A percentile compares a stretch with the other conserved stretches of the same genome.
These are phyloP conservation scores for Stenogyne calaminthoides DNA, from an alignment of 305 asterid species.

Conservation along the genomic window DNA sequence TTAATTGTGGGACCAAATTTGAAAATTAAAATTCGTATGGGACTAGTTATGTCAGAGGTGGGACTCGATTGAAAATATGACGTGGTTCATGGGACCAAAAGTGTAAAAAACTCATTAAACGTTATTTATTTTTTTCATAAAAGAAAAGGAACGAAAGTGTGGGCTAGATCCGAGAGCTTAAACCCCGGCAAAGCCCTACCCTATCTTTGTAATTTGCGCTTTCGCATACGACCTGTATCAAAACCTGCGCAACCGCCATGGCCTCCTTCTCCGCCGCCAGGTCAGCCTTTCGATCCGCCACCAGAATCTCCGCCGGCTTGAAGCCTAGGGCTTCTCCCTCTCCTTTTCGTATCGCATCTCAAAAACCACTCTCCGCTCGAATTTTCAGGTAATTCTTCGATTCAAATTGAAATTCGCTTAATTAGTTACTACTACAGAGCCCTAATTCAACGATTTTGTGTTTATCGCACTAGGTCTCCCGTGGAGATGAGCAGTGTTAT, in stretches of 20 bases:
- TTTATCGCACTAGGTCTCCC: constrained; percentile 57
- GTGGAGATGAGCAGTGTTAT: constrained; percentile 76
- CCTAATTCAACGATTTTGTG: constrained; percentile 10
- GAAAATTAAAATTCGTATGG: too few relatives aligned
- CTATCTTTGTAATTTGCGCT: constrained; percentile 24
- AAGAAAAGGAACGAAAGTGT: neutral
- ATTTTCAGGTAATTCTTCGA: constrained; percentile 59
- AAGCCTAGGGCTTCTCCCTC: constrained; percentile 58
- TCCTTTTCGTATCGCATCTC: constrained; percentile 69
- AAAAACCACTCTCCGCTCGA: constrained; percentile 69
- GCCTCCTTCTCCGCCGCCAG: constrained; percentile 82
- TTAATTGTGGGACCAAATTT: too few relatives aligned
- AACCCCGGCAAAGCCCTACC: constrained; percentile 56
- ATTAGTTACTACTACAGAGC: neutral
- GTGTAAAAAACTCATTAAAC: too few relatives aligned
- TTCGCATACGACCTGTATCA: constrained; percentile 14
- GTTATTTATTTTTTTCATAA: neutral
- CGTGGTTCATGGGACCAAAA: too few relatives aligned
- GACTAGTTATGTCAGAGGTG: too few relatives aligned
- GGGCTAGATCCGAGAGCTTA: constrained; percentile 25
- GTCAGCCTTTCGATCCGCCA: constrained; percentile 62
- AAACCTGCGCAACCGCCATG: constrained; percentile 40
- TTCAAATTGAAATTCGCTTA: constrained; percentile 2
- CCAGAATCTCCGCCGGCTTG: constrained; percentile 47
- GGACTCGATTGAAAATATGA: too few relatives aligned